Evolutionary conservation across 2,329 filamentous ascomycete genomes (phyloP), one percentile per base, ranked within the genome.

Genomic region (Trichoderma cornu-damae): DNA sequence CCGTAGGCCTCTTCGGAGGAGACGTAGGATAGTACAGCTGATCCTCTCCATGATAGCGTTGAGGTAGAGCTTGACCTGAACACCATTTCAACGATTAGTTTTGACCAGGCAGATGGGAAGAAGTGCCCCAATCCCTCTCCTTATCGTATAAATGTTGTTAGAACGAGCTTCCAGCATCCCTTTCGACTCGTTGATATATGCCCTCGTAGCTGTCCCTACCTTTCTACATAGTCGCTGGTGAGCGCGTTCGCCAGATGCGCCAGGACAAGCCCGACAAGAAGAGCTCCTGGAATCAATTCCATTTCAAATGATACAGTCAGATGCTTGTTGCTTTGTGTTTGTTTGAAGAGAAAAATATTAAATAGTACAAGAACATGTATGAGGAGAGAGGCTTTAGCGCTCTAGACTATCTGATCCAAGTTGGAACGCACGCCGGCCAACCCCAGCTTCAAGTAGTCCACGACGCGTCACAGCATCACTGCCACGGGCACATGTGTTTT

Each of bases 381-480:
- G 28, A n/a, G n/a, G n/a, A n/a, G n/a, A 34, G 5, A 42, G 30
- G 22, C 0, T 14, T 53, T 35, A 5, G 20, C 5, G 12, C 34
- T 48, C 5, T 2, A 34, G 4, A 14, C 18, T 3, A 34, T 47
- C 11, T 6, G 7, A 22, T 4, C 37, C 9, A 20, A 43, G 42
- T 38, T 34, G 3, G 14, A 16, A 26, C 12, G 16, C 32, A 32
- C n/a, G 34, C 32, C n/a, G 51, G 51, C 42, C 49, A 38, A 26
- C 16, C 42, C 43, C 32, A 26, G 16, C 51, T 47, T 55, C 51
- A 55, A 55, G 51, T 55, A 55, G 51, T 55, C 51, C n/a, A 38
- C 6, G 16, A 28, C 14, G 32, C 42, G 51, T 55, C 42, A 47
- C 32, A 38, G 8, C 42, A 55, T 55, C 42, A 43, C 51, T 55